phyloP scores from a whole-genome alignment of 148 eudicot genomes.

The Rhododendron griersonianum region DNA sequence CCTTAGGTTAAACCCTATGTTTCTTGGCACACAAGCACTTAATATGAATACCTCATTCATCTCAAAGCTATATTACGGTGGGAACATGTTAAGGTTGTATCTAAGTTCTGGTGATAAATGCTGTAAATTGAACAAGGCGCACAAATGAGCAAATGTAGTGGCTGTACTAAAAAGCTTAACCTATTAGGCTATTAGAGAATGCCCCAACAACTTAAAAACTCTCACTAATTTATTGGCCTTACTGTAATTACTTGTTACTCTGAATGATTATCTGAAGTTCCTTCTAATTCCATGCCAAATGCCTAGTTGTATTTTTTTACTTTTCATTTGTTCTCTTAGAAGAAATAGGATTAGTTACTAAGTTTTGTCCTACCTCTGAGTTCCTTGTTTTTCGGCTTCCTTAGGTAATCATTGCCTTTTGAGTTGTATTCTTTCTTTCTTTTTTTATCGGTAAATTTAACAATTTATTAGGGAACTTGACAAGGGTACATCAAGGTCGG shows the following conservation, averaged over 20 bases:
- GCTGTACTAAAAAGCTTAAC: neutral
- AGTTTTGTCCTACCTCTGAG: neutral
- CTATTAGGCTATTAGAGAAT: neutral
- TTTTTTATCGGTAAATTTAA: too few species aligned
- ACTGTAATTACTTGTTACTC: neutral
- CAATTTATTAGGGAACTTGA: too few species aligned
- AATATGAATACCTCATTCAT: neutral
- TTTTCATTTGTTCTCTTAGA: neutral
- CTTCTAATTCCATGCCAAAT: neutral
- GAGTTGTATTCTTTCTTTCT: neutral
- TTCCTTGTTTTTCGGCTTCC: neutral
- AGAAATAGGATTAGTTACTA: neutral
- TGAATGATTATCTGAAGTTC: neutral
- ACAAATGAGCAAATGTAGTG: neutral
- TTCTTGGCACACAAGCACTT: neutral
- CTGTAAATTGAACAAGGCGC: neutral
- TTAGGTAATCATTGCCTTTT: neutral
- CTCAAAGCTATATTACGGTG: neutral
- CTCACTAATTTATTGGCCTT: neutral
- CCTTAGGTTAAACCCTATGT: neutral
- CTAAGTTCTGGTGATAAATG: neutral
- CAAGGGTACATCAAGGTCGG: too few species aligned
- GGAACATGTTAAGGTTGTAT: neutral
- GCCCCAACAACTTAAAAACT: neutral
- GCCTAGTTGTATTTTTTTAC: neutral